phyloP scores from a whole-genome alignment of 345 rosid genomes.

The Zanthoxylum bungeanum region DNA sequence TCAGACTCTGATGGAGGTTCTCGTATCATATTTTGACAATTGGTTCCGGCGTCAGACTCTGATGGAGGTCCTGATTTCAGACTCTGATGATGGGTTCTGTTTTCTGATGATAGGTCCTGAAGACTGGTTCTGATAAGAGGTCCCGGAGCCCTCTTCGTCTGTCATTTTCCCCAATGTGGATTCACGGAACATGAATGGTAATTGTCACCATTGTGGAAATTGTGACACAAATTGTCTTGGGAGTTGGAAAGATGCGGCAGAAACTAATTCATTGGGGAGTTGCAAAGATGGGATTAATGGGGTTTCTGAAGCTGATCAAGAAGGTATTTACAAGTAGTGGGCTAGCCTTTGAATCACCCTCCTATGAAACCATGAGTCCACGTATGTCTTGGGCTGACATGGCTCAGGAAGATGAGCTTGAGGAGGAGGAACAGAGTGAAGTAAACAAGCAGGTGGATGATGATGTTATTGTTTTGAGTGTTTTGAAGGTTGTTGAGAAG shows the following conservation, averaged over 20 bases:
- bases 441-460: constrained; percentile 28
- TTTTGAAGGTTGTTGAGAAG: constrained; percentile 46
- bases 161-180: no score
- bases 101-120: no score
- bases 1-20: no score
- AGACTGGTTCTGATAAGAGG: no score
- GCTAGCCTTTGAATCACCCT: constrained; percentile 18
- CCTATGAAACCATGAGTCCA: constrained; percentile 27
- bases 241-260: no score
- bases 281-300: constrained; percentile 53
- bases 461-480: constrained; percentile 14
- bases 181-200: constrained; percentile 10
- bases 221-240: constrained; percentile 33
- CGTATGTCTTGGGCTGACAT: constrained; percentile 97
- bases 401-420: constrained; percentile 91
- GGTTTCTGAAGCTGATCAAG: constrained; percentile 31
- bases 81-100: no score
- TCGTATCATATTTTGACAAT: no score
- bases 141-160: no score
- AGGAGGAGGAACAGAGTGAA: constrained; percentile 31
- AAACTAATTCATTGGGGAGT: no score
- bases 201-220: no score
- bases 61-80: no score
- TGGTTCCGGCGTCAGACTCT: no score
- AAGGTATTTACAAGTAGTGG: constrained; percentile 35